phyloP scores from a whole-genome alignment of 2,329 filamentous ascomycete genomes.

The Ophiostoma quercus region DNA sequence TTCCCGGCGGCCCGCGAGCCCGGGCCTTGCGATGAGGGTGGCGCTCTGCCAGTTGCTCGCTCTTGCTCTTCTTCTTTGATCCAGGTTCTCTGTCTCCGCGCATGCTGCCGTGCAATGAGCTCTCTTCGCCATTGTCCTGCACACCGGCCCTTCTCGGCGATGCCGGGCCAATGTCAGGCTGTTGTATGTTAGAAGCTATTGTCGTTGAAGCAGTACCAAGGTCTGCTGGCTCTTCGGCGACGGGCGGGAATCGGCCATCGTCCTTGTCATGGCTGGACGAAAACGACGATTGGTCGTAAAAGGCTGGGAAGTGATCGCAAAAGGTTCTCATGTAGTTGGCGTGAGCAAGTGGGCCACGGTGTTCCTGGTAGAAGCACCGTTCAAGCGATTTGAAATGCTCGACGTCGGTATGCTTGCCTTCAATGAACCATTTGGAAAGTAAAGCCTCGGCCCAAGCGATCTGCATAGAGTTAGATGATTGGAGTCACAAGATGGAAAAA shows the following conservation, averaged over 20 bases:
- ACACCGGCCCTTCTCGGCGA: neutral
- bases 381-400: slow-evolving; percentile 59
- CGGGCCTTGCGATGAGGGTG: slow-evolving; percentile 35
- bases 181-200: neutral
- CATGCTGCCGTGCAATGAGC: slow-evolving; percentile 20
- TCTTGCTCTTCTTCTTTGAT: slow-evolving; percentile 36
- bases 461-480: slow-evolving; percentile 29
- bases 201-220: slow-evolving; percentile 24
- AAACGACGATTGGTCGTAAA: slow-evolving; percentile 28
- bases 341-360: slow-evolving; percentile 53
- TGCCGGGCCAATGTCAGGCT: neutral
- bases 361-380: slow-evolving; percentile 57
- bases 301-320: slow-evolving; percentile 46
- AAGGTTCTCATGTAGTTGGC: slow-evolving; percentile 58
- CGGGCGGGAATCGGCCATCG: slow-evolving; percentile 27
- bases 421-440: slow-evolving; percentile 60
- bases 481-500: slow-evolving; percentile 27
- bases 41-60: slow-evolving; percentile 36
- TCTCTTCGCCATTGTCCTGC: neutral
- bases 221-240: slow-evolving; percentile 32
- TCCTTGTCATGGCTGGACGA: slow-evolving; percentile 30
- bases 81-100: slow-evolving; percentile 27
- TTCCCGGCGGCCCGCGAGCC: slow-evolving; percentile 36
- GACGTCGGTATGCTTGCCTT: slow-evolving; percentile 56
- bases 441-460: slow-evolving; percentile 59